These are phyloP conservation scores for Lipomyces chichibuensis DNA, from an alignment of 805 yeast species.

Conservation along the genomic window DNA sequence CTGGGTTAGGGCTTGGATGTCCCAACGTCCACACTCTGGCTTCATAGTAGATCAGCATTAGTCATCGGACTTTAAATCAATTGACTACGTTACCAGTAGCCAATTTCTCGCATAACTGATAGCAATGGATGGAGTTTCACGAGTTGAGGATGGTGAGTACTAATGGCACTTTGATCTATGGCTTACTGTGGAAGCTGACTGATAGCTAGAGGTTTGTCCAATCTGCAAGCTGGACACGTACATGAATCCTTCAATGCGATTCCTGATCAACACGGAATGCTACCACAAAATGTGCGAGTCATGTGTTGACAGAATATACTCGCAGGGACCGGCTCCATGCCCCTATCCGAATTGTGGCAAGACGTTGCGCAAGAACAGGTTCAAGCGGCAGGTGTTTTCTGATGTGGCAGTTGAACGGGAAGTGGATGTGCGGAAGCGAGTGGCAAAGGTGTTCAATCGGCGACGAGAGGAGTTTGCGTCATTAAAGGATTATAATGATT, in stretches of 20 bases:
- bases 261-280: constrained; percentile 94
- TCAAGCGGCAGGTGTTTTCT: constrained; percentile 90
- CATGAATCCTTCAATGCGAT: constrained; percentile 88
- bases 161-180: background rate
- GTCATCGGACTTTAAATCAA: background rate
- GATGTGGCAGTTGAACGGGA: constrained; percentile 89
- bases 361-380: constrained; percentile 81
- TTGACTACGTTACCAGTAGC: background rate
- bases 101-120: background rate
- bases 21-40: background rate
- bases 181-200: background rate
- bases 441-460: constrained; percentile 76
- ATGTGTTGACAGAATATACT: constrained; percentile 92
- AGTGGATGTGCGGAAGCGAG: constrained; percentile 83
- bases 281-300: constrained; percentile 95
- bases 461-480: constrained; percentile 69
- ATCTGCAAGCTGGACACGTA: constrained; percentile 95
- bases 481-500: constrained; percentile 67
- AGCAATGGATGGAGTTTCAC: background rate
- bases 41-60: no score
- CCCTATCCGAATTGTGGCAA: constrained; percentile 92
- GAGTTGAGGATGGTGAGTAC: constrained; percentile 12
- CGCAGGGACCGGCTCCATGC: constrained; percentile 95
- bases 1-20: background rate
- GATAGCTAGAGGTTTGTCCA: constrained; percentile 77